Percentiles rank a stretch among this genome's conserved stretches.
Evolutionary conservation across 305 asterid species (phyloP).

Genomic region (Fraxinus latifolia): DNA sequence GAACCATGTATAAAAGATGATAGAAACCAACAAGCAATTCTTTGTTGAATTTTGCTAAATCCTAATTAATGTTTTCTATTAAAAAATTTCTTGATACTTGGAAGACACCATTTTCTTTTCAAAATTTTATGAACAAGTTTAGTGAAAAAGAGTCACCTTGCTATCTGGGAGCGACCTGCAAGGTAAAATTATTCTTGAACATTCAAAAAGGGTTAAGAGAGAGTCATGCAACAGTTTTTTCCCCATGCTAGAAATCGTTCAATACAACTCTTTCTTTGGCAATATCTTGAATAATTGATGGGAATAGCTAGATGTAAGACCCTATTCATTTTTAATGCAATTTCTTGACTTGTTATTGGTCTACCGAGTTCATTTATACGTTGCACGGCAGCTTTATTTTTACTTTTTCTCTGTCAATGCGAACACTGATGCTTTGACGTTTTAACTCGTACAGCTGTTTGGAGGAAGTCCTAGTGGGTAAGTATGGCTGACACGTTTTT

Average conservation of each 20-base stretch:
- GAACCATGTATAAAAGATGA: not conserved
- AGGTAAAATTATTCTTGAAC: not conserved
- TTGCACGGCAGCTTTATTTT: not conserved
- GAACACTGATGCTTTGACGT: constrained; percentile 26
- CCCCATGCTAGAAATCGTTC: not conserved
- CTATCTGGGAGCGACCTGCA: not conserved
- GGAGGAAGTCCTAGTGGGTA: constrained; percentile 74
- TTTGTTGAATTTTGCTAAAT: not conserved
- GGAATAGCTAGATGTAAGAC: not conserved
- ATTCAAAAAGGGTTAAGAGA: not conserved
- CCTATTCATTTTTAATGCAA: not conserved
- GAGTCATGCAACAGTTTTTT: not conserved
- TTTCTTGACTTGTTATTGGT: not conserved
- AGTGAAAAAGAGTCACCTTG: not conserved
- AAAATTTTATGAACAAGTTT: not conserved
- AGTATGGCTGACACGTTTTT: constrained; percentile 21
- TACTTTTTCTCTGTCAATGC: not conserved
- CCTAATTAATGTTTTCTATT: not conserved
- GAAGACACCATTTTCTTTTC: not conserved
- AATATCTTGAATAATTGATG: not conserved
- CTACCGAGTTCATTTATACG: not conserved
- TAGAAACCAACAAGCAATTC: not conserved
- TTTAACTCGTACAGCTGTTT: constrained; percentile 52
- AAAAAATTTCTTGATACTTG: not conserved
- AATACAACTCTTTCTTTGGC: not conserved